phyloP scores from a whole-genome alignment of 345 rosid genomes.

The Hypericum perforatum region DNA sequence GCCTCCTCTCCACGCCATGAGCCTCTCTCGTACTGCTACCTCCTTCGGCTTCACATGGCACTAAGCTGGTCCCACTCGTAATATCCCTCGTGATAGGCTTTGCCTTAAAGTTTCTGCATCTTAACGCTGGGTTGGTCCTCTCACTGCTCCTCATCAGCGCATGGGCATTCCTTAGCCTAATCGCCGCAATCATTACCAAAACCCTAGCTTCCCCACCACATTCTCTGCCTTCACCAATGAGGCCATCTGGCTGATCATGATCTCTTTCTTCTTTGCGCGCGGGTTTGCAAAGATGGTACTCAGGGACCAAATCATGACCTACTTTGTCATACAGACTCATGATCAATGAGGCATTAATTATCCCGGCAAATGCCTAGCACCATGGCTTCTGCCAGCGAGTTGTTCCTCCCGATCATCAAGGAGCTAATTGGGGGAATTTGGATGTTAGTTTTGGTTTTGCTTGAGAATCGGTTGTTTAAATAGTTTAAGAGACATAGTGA shows the following conservation, averaged over 20 bases:
- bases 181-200: conserved; percentile 57
- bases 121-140: conserved; percentile 69
- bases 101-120: conserved; percentile 46
- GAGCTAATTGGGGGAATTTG: too few species aligned
- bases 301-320: conserved; percentile 87
- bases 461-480: too few species aligned
- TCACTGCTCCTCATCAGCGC: conserved; percentile 89
- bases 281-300: conserved; percentile 91
- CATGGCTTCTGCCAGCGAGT: conserved; percentile 88
- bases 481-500: too few species aligned
- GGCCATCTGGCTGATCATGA: conserved; percentile 89
- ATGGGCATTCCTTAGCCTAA: conserved; percentile 91
- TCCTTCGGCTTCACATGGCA: conserved; percentile 40
- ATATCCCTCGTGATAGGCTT: conserved; percentile 63
- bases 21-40: conserved; percentile 18
- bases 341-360: conserved; percentile 77
- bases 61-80: conserved; percentile 54
- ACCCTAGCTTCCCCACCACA: conserved; percentile 72
- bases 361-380: conserved; percentile 98
- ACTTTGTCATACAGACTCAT: conserved; percentile 86
- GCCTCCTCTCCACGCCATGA: conserved; percentile 17
- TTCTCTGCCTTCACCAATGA: conserved; percentile 85
- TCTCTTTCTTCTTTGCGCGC: conserved; percentile 97
- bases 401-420: conserved; percentile 86
- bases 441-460: too few species aligned